Evolutionary conservation across 257 asterid species (phyloP).

Genomic region (Scutellaria galericulata): DNA sequence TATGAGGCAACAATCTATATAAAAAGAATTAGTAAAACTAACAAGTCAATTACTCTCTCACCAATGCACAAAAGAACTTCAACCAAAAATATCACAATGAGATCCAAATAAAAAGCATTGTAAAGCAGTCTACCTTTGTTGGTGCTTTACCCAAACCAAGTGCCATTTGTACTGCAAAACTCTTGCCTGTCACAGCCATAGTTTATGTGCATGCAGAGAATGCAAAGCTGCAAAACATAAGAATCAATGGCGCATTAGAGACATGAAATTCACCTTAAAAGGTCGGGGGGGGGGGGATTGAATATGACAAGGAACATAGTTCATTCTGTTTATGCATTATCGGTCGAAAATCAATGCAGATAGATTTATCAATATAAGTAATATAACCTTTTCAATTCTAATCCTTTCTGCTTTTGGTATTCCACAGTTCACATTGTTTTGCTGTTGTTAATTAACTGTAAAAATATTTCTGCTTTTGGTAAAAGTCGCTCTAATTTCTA

Average conservation of each 20-base stretch:
- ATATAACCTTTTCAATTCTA: too few species aligned
- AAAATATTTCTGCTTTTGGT: too few species aligned
- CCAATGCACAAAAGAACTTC: not conserved
- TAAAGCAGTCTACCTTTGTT: slow-evolving; percentile 65
- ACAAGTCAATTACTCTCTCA: slow-evolving; percentile 15
- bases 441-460: too few species aligned
- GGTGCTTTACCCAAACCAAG: slow-evolving; percentile 98
- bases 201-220: slow-evolving; percentile 85
- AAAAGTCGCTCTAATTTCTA: too few species aligned
- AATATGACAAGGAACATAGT: too few species aligned
- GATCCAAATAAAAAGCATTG: slow-evolving; percentile 14
- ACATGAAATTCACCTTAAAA: slow-evolving; percentile 14
- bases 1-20: slow-evolving; percentile 83
- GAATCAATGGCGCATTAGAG: slow-evolving; percentile 33
- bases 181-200: slow-evolving; percentile 96
- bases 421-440: too few species aligned
- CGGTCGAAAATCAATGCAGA: not conserved
- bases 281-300: too few species aligned
- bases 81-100: not conserved
- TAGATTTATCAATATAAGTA: not conserved
- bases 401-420: too few species aligned
- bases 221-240: slow-evolving; percentile 64
- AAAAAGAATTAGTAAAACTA: not conserved
- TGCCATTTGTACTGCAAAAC: slow-evolving; percentile 89
- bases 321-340: not conserved